These are phyloP conservation scores for Colletotrichum truncatum DNA, from an alignment of 2,329 filamentous ascomycete genomes.

Conservation along the genomic window DNA sequence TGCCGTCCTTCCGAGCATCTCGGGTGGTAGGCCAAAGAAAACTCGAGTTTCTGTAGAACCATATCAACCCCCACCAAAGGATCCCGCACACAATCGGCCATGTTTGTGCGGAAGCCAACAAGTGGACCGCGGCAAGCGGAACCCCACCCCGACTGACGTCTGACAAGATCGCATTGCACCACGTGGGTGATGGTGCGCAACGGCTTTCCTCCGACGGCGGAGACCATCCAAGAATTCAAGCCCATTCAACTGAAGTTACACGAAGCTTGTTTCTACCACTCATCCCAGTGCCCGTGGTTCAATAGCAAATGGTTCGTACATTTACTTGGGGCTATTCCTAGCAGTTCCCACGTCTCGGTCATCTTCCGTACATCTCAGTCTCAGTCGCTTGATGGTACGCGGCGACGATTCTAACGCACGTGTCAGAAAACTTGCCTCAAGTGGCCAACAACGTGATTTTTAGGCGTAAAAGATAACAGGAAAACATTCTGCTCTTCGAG, in stretches of 20 bases:
- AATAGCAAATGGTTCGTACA: neutral
- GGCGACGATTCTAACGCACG: neutral
- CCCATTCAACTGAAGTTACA: neutral
- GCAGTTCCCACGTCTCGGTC: neutral
- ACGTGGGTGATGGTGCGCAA: slow-evolving; percentile 8
- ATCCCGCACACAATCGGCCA: neutral
- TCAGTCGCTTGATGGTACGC: neutral
- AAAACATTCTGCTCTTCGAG: neutral
- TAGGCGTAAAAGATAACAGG: too few species aligned
- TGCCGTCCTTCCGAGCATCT: neutral
- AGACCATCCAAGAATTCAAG: neutral
- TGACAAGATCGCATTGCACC: slow-evolving; percentile 9
- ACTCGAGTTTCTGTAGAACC: neutral
- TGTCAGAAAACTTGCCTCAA: neutral
- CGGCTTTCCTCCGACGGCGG: slow-evolving; percentile 1
- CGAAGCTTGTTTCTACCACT: neutral
- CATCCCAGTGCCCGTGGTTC: neutral
- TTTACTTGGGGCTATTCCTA: neutral
- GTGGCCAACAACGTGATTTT: too few species aligned
- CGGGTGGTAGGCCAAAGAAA: neutral
- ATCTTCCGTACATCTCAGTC: neutral
- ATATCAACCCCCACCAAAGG: neutral
- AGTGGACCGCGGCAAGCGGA: neutral
- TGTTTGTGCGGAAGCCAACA: neutral
- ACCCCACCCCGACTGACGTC: slow-evolving; percentile 19